Conservation (phyloP, 225 moss, liverwort and hornwort genomes). For the Asterella californica region DNA sequence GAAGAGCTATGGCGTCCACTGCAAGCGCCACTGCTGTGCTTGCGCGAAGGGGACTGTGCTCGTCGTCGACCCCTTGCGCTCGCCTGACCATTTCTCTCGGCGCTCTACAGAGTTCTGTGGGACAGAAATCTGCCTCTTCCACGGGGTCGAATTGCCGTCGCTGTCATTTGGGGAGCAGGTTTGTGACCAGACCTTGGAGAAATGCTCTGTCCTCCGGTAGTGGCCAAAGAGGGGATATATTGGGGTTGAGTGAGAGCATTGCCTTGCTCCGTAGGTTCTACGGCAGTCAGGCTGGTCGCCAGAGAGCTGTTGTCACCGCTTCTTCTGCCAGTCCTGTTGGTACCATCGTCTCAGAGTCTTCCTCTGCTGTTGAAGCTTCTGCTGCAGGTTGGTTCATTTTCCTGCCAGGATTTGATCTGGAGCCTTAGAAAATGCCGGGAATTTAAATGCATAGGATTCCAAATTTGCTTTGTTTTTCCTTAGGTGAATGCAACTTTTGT, state of each 20-base stretch:
- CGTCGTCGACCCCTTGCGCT: slow-evolving; percentile 4
- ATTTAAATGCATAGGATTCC: neutral
- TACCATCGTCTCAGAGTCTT: slow-evolving; percentile 11
- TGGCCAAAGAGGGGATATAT: neutral
- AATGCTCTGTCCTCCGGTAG: neutral
- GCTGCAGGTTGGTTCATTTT: slow-evolving; percentile 3
- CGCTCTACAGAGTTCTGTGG: neutral
- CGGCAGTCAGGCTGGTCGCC: slow-evolving; percentile 10
- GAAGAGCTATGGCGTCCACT: slow-evolving; percentile 33
- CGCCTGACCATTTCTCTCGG: neutral
- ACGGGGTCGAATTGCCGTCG: slow-evolving; percentile 2
- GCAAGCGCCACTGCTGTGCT: slow-evolving; percentile 28
- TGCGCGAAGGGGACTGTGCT: slow-evolving; percentile 22
- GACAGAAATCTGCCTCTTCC: neutral
- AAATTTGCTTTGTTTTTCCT: neutral
- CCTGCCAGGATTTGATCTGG: neutral
- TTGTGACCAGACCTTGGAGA: neutral
- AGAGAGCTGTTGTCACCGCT: slow-evolving; percentile 17
- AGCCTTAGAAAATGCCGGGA: neutral
- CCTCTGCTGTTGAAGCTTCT: neutral
- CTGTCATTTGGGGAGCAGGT: neutral
- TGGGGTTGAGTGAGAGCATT: neutral
- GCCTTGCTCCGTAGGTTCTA: neutral
- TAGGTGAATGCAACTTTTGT: neutral
- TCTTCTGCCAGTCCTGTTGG: slow-evolving; percentile 17